Evolutionary conservation across 2,329 filamentous ascomycete genomes (phyloP).

Genomic region (Stylonectria norvegica): DNA sequence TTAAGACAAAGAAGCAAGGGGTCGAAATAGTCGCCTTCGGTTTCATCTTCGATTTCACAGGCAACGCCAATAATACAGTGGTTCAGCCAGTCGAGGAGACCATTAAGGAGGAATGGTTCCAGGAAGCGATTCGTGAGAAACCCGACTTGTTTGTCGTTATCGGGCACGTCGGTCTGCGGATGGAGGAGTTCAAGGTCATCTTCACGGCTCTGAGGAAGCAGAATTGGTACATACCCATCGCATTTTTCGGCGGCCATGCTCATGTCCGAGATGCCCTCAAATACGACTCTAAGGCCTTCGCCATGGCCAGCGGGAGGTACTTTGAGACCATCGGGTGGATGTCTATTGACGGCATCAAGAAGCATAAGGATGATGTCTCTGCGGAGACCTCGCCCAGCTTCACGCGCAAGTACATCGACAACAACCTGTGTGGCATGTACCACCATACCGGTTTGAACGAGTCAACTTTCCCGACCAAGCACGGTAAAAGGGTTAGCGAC

Average conservation of each 20-base stretch:
- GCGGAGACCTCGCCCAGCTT: slow-evolving; percentile 53
- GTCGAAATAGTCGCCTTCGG: slow-evolving; percentile 85
- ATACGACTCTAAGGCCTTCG: slow-evolving; percentile 76
- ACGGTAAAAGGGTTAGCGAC: slow-evolving; percentile 67
- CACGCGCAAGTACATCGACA: slow-evolving; percentile 83
- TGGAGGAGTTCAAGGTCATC: slow-evolving; percentile 73
- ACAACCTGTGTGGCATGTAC: slow-evolving; percentile 80
- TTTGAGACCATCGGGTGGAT: slow-evolving; percentile 95
- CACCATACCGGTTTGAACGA: slow-evolving; percentile 74
- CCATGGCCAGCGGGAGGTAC: slow-evolving; percentile 83
- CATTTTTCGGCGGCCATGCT: slow-evolving; percentile 86
- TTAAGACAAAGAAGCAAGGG: slow-evolving; percentile 85
- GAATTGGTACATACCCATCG: slow-evolving; percentile 80
- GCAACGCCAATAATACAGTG: slow-evolving; percentile 85
- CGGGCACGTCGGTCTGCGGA: slow-evolving; percentile 80
- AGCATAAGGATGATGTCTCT: slow-evolving; percentile 22
- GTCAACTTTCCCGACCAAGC: slow-evolving; percentile 69
- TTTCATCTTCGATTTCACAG: slow-evolving; percentile 90
- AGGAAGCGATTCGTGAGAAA: slow-evolving; percentile 77
- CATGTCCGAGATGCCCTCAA: slow-evolving; percentile 82
- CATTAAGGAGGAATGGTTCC: slow-evolving; percentile 84
- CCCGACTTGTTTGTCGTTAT: slow-evolving; percentile 83
- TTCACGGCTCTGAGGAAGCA: slow-evolving; percentile 73
- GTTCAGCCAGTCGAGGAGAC: slow-evolving; percentile 78
- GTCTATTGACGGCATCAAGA: slow-evolving; percentile 67